A percentile compares a stretch with the other conserved stretches of the same genome.
Evolutionary conservation across 768 basidiomycete genomes (phyloP).

Genomic region (Trametes gibbosa): DNA sequence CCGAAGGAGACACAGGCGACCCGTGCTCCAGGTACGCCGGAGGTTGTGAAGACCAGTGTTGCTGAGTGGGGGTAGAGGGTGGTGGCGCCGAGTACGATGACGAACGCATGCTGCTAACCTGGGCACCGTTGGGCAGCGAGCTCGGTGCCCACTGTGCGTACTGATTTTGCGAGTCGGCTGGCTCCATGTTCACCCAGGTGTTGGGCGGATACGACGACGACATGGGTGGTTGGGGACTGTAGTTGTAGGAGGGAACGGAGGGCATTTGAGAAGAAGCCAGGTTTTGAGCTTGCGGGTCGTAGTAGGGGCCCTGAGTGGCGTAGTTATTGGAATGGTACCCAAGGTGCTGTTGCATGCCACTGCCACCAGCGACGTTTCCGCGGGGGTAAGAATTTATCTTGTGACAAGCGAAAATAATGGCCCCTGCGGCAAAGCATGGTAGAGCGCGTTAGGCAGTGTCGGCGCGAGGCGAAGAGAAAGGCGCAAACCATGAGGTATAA

Average conservation of each 20-base stretch:
- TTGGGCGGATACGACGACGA: slow-evolving; percentile 18
- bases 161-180: slow-evolving; percentile 3
- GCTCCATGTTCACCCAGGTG: slow-evolving; percentile 14
- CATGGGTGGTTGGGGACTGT: slow-evolving; percentile 16
- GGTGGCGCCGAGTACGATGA: slow-evolving; percentile 26
- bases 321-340: slow-evolving; percentile 28
- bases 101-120: slow-evolving; percentile 30
- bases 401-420: slow-evolving; percentile 74
- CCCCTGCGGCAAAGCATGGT: slow-evolving; percentile 38
- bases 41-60: slow-evolving; percentile 44
- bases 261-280: slow-evolving; percentile 24
- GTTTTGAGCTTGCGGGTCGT: slow-evolving; percentile 29
- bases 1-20: slow-evolving; percentile 22
- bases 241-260: slow-evolving; percentile 23
- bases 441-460: slow-evolving; percentile 4
- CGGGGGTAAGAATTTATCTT: slow-evolving; percentile 45
- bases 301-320: slow-evolving; percentile 27
- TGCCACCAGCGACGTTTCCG: slow-evolving; percentile 21
- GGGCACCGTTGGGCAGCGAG: slow-evolving; percentile 18
- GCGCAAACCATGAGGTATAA: slow-evolving; percentile 78
- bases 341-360: slow-evolving; percentile 16
- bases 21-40: slow-evolving; percentile 35
- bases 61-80: slow-evolving; percentile 30
- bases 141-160: slow-evolving; percentile 17
- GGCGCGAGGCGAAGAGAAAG: slow-evolving; percentile 19